phyloP scores from a whole-genome alignment of 495 filamentous ascomycete genomes.

The Rusavskia elegans region DNA sequence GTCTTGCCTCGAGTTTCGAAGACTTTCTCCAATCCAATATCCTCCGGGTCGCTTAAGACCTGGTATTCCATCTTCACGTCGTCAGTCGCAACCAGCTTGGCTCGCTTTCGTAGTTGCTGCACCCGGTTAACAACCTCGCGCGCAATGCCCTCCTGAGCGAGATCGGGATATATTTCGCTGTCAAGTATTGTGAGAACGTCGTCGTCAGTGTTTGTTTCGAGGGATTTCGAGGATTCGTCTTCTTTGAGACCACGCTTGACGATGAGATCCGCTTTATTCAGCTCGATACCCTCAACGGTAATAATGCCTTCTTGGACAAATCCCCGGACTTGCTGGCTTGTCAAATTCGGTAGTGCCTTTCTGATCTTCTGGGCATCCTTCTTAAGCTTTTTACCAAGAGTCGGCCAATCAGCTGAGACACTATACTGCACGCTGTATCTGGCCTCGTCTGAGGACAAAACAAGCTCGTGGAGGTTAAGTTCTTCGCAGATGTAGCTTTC shows the following conservation, averaged over 20 bases:
- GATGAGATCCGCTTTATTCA: slow-evolving; percentile 67
- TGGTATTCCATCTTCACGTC: slow-evolving; percentile 76
- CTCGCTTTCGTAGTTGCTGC: slow-evolving; percentile 68
- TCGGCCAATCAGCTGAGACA: slow-evolving; percentile 79
- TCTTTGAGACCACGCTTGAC: slow-evolving; percentile 66
- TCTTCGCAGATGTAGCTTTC: slow-evolving; percentile 78
- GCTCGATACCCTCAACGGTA: slow-evolving; percentile 65
- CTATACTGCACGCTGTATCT: slow-evolving; percentile 87
- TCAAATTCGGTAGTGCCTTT: slow-evolving; percentile 70
- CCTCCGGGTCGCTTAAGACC: slow-evolving; percentile 60
- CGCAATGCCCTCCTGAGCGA: slow-evolving; percentile 60
- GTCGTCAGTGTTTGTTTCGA: slow-evolving; percentile 73
- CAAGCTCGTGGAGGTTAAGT: slow-evolving; percentile 73
- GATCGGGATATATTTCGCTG: slow-evolving; percentile 50
- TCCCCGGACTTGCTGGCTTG: slow-evolving; percentile 57
- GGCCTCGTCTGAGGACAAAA: slow-evolving; percentile 72
- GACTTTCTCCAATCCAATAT: slow-evolving; percentile 53
- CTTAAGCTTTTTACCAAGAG: slow-evolving; percentile 89
- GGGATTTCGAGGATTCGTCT: slow-evolving; percentile 43
- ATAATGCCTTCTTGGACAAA: slow-evolving; percentile 59
- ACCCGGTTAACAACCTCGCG: slow-evolving; percentile 74
- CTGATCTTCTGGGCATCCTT: slow-evolving; percentile 83
- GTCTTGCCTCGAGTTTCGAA: slow-evolving; percentile 50
- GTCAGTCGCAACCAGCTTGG: slow-evolving; percentile 63
- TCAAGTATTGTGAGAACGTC: slow-evolving; percentile 78